phyloP scores from a whole-genome alignment of 2,329 filamentous ascomycete genomes.

The Capronia americana region DNA sequence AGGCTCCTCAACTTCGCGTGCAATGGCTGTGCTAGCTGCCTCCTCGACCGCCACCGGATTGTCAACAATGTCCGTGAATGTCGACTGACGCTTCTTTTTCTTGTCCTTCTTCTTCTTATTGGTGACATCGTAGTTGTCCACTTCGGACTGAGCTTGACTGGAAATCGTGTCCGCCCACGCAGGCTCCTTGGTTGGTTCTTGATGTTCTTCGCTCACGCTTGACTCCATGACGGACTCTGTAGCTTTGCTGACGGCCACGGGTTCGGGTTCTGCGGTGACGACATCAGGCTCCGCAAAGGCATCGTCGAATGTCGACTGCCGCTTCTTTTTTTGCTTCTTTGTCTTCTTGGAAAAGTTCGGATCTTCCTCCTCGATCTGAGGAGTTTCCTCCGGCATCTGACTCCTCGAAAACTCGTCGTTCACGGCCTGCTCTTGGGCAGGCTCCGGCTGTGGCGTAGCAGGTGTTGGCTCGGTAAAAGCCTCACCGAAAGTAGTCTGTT shows the following conservation, averaged over 20 bases:
- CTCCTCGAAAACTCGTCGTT: not conserved
- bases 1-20: not conserved
- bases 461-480: not conserved
- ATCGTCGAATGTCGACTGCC: not conserved
- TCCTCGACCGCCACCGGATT: not conserved
- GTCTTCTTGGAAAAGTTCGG: not conserved
- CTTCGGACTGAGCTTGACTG: not conserved
- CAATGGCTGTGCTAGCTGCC: not conserved
- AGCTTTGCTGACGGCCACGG: not conserved
- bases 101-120: constrained; percentile 16
- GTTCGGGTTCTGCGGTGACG: not conserved
- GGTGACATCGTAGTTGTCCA: not conserved
- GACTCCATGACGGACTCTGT: not conserved
- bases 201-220: not conserved
- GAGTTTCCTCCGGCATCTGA: not conserved
- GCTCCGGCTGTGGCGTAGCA: not conserved
- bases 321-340: not conserved
- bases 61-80: not conserved
- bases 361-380: not conserved
- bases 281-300: not conserved
- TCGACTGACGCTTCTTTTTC: constrained; percentile 14
- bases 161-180: not conserved
- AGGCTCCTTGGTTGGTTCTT: not conserved
- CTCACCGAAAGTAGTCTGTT: not conserved
- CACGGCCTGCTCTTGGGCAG: not conserved